A percentile compares a stretch with the other conserved stretches of the same genome.
Evolutionary conservation across 2,329 filamentous ascomycete species (phyloP).

Genomic region (Arachnomyces sp.): DNA sequence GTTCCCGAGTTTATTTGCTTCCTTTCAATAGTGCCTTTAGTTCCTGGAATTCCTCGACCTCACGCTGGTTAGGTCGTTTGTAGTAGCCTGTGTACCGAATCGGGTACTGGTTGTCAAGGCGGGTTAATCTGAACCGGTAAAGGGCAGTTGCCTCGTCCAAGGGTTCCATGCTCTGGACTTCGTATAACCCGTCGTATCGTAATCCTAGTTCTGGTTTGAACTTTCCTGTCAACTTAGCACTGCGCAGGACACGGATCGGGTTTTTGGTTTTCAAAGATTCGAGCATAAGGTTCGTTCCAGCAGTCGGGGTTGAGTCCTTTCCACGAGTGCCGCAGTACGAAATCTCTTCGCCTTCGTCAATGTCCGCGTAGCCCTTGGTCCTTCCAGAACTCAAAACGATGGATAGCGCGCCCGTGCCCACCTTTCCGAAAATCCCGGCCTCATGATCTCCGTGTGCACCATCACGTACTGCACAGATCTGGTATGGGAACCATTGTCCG

Average conservation of each 20-base stretch:
- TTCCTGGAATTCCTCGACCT: constrained; percentile 18
- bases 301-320: constrained; percentile 21
- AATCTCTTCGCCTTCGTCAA: constrained; percentile 44
- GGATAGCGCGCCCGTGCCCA: constrained; percentile 43
- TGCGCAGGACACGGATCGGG: constrained; percentile 47
- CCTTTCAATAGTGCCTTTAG: too few species aligned
- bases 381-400: constrained; percentile 42
- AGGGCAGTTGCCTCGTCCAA: constrained; percentile 35
- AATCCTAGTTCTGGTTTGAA: constrained; percentile 40
- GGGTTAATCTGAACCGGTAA: constrained; percentile 42
- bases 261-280: constrained; percentile 28
- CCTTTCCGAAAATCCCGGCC: constrained; percentile 42
- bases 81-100: constrained; percentile 40
- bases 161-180: constrained; percentile 33
- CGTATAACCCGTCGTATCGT: constrained; percentile 54
- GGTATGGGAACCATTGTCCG: constrained; percentile 20
- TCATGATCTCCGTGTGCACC: constrained; percentile 20
- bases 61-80: constrained; percentile 36
- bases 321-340: constrained; percentile 46
- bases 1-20: too few species aligned
- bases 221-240: constrained; percentile 26
- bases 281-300: constrained; percentile 38
- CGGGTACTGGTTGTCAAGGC: constrained; percentile 38
- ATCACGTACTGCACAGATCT: constrained; percentile 17
- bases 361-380: constrained; percentile 40